Conservation (phyloP, 345 rosid genomes). For the Odontarrhena argentea region DNA sequence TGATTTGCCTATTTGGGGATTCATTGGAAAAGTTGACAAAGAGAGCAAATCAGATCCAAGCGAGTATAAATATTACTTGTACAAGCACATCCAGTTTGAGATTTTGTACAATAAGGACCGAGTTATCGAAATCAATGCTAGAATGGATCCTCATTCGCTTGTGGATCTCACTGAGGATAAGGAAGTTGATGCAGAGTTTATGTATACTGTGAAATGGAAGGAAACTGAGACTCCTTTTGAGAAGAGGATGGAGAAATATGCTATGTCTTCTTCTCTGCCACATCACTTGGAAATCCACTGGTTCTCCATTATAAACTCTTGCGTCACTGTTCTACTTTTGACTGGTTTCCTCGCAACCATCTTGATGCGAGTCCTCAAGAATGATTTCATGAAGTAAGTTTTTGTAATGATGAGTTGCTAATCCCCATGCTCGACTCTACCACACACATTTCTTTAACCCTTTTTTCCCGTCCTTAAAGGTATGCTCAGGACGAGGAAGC, state of each 20-base stretch:
- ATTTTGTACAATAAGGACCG: constrained; percentile 73
- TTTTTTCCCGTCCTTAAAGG: constrained; percentile 37
- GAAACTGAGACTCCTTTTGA: constrained; percentile 80
- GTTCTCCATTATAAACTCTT: constrained; percentile 88
- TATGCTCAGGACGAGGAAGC: constrained; percentile 88
- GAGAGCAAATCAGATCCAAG: constrained; percentile 63
- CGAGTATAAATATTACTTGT: constrained; percentile 67
- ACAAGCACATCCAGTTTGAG: constrained; percentile 76
- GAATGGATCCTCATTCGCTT: constrained; percentile 69
- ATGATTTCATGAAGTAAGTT: constrained; percentile 87
- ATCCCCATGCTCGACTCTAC: neutral
- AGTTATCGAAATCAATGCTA: constrained; percentile 70
- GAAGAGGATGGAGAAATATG: constrained; percentile 89
- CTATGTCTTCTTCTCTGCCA: constrained; percentile 79
- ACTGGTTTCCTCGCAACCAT: constrained; percentile 93
- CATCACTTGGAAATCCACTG: constrained; percentile 94
- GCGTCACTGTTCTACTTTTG: constrained; percentile 87
- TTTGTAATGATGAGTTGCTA: neutral
- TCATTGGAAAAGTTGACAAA: constrained; percentile 81
- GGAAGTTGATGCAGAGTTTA: constrained; percentile 74
- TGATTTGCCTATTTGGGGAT: constrained; percentile 91
- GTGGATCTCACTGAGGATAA: constrained; percentile 83
- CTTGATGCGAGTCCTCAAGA: constrained; percentile 88
- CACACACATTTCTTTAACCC: neutral
- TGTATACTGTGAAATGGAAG: constrained; percentile 89